These are phyloP conservation scores for Grammothele lineata DNA, from an alignment of 768 basidiomycete genomes.

Conservation along the genomic window DNA sequence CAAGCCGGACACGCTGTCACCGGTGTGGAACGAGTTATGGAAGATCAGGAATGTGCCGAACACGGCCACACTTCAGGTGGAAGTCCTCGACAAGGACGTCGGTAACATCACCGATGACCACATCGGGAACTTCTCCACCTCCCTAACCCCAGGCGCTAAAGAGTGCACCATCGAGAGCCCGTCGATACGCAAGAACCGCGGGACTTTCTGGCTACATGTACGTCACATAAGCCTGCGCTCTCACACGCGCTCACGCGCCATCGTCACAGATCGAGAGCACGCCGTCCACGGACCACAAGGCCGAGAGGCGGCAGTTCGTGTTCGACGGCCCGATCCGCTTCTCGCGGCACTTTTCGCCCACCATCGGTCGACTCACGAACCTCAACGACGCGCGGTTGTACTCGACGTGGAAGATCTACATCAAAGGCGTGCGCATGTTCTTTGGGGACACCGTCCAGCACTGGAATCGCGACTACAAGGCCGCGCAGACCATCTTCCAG, in stretches of 20 bases:
- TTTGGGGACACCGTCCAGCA: conserved; percentile 57
- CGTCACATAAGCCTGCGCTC: conserved; percentile 8
- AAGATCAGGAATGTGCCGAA: conserved; percentile 66
- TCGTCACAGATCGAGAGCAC: conserved; percentile 49
- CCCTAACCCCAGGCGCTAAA: conserved; percentile 51
- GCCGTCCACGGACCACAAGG: conserved; percentile 37
- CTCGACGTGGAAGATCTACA: conserved; percentile 74
- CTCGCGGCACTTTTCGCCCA: conserved; percentile 68
- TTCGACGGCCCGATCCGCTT: conserved; percentile 75
- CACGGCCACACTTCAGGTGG: conserved; percentile 54
- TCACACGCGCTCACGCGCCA: too few species aligned
- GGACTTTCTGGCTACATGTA: conserved; percentile 71
- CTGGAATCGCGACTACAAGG: conserved; percentile 66
- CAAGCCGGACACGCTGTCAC: conserved; percentile 47
- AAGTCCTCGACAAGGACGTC: conserved; percentile 68
- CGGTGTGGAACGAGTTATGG: conserved; percentile 80
- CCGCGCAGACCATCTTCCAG: conserved; percentile 68
- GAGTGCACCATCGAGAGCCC: conserved; percentile 60
- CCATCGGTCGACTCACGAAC: conserved; percentile 60
- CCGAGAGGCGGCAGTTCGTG: conserved; percentile 46
- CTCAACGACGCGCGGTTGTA: conserved; percentile 61
- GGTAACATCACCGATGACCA: conserved; percentile 53
- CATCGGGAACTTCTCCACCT: conserved; percentile 59
- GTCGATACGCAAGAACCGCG: conserved; percentile 43
- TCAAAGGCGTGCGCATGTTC: conserved; percentile 53